Base-by-base conservation (phyloP, 2,329 filamentous ascomycete genomes). In the Cladosporium velox region DNA sequence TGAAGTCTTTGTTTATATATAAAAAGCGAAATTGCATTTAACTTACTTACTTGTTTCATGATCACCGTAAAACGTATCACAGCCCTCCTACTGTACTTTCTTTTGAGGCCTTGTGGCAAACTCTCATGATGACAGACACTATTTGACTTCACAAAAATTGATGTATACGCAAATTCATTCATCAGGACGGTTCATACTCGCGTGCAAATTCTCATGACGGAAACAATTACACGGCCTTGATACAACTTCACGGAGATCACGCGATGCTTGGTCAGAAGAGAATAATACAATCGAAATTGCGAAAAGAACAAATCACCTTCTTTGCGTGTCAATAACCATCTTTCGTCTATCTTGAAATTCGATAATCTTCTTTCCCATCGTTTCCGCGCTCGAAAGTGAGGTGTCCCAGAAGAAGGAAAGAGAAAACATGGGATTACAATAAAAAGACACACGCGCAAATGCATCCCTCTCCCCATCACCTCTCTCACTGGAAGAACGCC, bases 11-110 rank as follows among this genome's bases (percentile, higher is more conserved):
- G 38, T 34, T 57, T 6, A n/a, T 2, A 24, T 21, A 35, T 57
- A 35, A 54, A 38, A 58, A 58, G 54, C 54, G 11, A 38, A 57
- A 58, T 58, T 30, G 18, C 54, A 58, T 58, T 38, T 38, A 2
- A 8, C 21, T 38, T 58, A 8, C 21, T 38, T 58, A 14, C 2
- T 26, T 58, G 52, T 57, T 24, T 8, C 38, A 8, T 44, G 18
- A n/a, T 44, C 38, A 10, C 5, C 2, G 35, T 44, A 10, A n/a
- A 44, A n/a, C 18, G 38, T 44, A 14, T 41, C 14, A 15, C 35
- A 18, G 12, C 3, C 35, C 14, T 1, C 6, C 30, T 18, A 18
- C 35, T 41, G 35, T 15, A 18, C 34, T 15, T 15, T 35, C 1
- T 41, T 7, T 32, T 32, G 18, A 10, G 38, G 18, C 0, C 0